A percentile compares a stretch with the other conserved stretches of the same genome.
Conservation (phyloP, 352 stramenopile genomes). For the Sclerospora graminicola region DNA sequence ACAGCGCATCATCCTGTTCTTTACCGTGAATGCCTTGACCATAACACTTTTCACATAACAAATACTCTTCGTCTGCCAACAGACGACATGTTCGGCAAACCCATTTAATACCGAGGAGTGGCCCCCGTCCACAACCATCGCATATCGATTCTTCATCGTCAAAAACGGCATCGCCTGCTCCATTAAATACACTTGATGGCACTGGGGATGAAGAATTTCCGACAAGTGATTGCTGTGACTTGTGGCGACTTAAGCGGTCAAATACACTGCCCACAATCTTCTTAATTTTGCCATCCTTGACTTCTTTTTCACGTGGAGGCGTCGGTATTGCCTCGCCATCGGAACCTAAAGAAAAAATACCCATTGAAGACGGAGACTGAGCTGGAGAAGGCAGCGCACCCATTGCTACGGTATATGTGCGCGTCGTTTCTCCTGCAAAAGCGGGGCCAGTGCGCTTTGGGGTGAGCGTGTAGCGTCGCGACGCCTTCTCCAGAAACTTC, state of each 20-base stretch:
- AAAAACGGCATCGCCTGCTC: slow-evolving; percentile 3
- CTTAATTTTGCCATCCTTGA: slow-evolving; percentile 62
- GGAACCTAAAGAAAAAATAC: slow-evolving; percentile 10
- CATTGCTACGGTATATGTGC: slow-evolving; percentile 24
- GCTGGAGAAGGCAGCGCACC: slow-evolving; percentile 21
- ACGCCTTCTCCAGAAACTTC: slow-evolving; percentile 14
- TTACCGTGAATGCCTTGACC: slow-evolving; percentile 59
- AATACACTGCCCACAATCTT: slow-evolving; percentile 70
- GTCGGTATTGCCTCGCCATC: slow-evolving; percentile 17
- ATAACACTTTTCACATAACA: slow-evolving; percentile 71
- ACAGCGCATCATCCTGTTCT: slow-evolving; percentile 51
- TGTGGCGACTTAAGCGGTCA: slow-evolving; percentile 58
- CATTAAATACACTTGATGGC: slow-evolving; percentile 2
- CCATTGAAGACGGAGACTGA: slow-evolving; percentile 18
- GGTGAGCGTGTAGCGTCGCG: slow-evolving; percentile 27
- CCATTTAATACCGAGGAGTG: slow-evolving; percentile 47
- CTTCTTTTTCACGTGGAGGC: slow-evolving; percentile 16
- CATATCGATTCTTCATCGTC: slow-evolving; percentile 53
- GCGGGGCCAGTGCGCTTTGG: slow-evolving; percentile 19
- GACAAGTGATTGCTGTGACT: slow-evolving; percentile 27
- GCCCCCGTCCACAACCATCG: slow-evolving; percentile 49
- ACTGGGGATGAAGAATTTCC: slow-evolving; percentile 11
- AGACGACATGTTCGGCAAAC: slow-evolving; percentile 50
- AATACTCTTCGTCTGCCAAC: slow-evolving; percentile 37
- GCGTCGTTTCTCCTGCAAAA: slow-evolving; percentile 24